Base-by-base conservation (phyloP, 805 yeast genomes). In the Zygoascus flipseniorum region DNA sequence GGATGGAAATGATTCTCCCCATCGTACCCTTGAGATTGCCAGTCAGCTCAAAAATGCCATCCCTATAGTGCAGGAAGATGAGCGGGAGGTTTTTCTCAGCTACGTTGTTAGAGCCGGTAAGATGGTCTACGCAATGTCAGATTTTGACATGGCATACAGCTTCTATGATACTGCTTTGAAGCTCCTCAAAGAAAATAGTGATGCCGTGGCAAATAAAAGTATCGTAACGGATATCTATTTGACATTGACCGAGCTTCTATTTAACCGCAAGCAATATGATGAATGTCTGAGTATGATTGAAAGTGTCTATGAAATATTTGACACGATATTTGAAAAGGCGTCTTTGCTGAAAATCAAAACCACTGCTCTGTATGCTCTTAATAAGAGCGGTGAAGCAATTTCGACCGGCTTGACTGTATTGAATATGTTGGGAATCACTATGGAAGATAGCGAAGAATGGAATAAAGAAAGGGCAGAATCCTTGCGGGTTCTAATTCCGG, bases 101-200 rank as follows among this genome's bases (percentile, higher is more conserved):
- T 72, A 75, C 5, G 60, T 77, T 43, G 65, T 72, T 3, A 65
- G 67, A 19, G 79, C 81, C 0, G 80, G 80, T 1, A 66, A 68
- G 50, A 66, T 66, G 53, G 77, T 80, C 0, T 72, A 73, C 47
- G 71, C 72, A 10, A 70, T 74, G 10, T 74, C 71, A 48, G 78
- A 76, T 56, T 68, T 72, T 53, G 64, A 62, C 28, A 61, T 72
- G 43, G 74, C 81, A 0, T 63, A 76, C 32, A 56, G 61, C n/a
- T 76, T 70, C 54, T 73, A 76, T 46, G 63, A 65, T 19, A 65
- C 69, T 1, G 73, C 79, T 0, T 62, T 63, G 8, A 18, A 42
- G 42, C 54, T 55, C 4, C 65, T 65, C 8, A 37, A 61, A 35
- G 59, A 62, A 31, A 46, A 50, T 13, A 51, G 56, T n/a, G 46